Percentiles rank a stretch among this genome's conserved stretches.
Evolutionary conservation across 2,329 filamentous ascomycete species (phyloP).

Genomic region (Alternaria gansuensis): DNA sequence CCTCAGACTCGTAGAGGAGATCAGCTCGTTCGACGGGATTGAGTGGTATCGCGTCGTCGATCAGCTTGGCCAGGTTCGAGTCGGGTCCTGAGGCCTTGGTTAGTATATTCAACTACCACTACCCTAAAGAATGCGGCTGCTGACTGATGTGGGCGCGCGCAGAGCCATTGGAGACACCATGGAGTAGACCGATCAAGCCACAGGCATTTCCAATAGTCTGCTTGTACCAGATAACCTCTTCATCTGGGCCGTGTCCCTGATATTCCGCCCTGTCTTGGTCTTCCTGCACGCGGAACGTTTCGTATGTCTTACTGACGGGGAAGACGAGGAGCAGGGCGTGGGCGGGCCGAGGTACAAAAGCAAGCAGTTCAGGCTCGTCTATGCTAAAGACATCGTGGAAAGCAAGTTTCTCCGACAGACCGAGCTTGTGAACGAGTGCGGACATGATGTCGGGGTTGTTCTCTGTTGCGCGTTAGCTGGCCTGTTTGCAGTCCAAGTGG

Average conservation of each 20-base stretch:
- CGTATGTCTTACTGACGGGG: constrained; percentile 81
- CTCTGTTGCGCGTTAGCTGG: constrained; percentile 53
- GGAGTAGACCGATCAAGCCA: constrained; percentile 87
- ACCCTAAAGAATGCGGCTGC: constrained; percentile 14
- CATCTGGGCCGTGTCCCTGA: constrained; percentile 69
- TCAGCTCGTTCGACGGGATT: constrained; percentile 71
- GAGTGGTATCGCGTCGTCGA: constrained; percentile 75
- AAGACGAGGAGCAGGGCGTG: constrained; percentile 92
- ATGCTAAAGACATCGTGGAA: constrained; percentile 95
- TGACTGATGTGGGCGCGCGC: constrained; percentile 60
- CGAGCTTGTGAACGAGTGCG: constrained; percentile 81
- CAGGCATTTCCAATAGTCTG: constrained; percentile 97
- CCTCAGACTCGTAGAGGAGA: constrained; percentile 78
- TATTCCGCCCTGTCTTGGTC: constrained; percentile 73
- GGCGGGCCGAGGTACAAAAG: constrained; percentile 87
- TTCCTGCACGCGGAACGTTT: constrained; percentile 76
- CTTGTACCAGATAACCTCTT: constrained; percentile 91
- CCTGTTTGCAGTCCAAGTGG: not conserved
- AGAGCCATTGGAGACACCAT: constrained; percentile 82
- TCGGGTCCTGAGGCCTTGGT: constrained; percentile 51
- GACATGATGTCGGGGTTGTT: constrained; percentile 94
- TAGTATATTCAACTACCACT: constrained; percentile 17
- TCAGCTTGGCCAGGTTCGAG: constrained; percentile 70
- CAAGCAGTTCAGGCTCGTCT: constrained; percentile 82
- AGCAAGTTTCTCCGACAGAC: constrained; percentile 77